These are phyloP conservation scores for Wallemia hederae DNA, from an alignment of 1,284 basidiomycete genomes.

Conservation along the genomic window DNA sequence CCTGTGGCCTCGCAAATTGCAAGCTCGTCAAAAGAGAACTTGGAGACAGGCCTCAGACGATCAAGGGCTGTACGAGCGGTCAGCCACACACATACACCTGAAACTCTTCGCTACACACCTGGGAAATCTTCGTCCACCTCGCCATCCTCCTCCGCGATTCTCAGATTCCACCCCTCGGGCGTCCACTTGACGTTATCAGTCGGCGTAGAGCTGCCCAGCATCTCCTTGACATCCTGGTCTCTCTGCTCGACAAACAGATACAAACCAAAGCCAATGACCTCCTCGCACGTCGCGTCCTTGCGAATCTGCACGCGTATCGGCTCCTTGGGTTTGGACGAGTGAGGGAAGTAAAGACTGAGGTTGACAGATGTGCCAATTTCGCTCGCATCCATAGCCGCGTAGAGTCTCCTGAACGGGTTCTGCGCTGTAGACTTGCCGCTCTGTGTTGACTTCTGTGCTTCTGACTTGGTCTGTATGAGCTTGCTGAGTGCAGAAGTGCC, in stretches of 20 bases:
- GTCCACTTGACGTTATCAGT: constrained; percentile 25
- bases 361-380: constrained; percentile 19
- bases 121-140: constrained; percentile 98
- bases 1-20: constrained; percentile 44
- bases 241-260: constrained; percentile 33
- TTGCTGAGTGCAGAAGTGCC: background rate
- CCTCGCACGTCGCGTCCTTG: constrained; percentile 72
- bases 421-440: background rate
- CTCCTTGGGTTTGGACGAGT: constrained; percentile 29
- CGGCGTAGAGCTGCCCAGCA: constrained; percentile 26
- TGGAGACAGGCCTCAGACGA: constrained; percentile 47
- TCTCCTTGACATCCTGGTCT: constrained; percentile 20
- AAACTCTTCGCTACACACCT: constrained; percentile 21
- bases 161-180: constrained; percentile 71
- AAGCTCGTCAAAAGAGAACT: constrained; percentile 74
- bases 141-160: constrained; percentile 87
- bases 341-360: constrained; percentile 65
- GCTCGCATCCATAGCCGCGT: background rate
- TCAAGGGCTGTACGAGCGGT: constrained; percentile 41
- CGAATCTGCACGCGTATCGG: constrained; percentile 31
- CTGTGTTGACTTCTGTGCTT: background rate
- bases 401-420: background rate
- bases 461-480: background rate
- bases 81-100: background rate
- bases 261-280: constrained; percentile 74